Evolutionary conservation across 2,329 filamentous ascomycete genomes (phyloP).

Genomic region (Myriosclerotinia curreyana): DNA sequence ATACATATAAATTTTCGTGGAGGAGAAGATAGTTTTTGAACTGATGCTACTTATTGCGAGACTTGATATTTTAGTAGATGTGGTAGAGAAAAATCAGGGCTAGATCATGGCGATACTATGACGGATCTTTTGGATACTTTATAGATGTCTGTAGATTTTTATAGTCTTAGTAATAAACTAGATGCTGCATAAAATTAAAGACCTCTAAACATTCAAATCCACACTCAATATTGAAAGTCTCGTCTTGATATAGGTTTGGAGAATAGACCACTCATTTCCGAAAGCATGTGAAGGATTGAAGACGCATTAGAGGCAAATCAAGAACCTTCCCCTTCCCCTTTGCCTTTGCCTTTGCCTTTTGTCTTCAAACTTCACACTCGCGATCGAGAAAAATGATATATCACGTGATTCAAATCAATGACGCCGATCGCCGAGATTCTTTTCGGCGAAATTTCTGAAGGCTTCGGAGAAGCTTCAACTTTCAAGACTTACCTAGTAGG

Average conservation of each 20-base stretch:
- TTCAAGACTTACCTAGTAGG: too few species aligned
- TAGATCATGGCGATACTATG: background rate
- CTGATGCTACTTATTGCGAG: background rate
- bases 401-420: conserved; percentile 11
- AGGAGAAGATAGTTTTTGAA: background rate
- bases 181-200: background rate
- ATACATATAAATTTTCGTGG: conserved; percentile 33
- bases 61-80: background rate
- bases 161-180: conserved; percentile 5
- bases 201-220: background rate
- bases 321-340: too few species aligned
- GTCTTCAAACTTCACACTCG: too few species aligned
- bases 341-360: too few species aligned
- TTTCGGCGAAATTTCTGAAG: too few species aligned
- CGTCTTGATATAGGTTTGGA: too few species aligned
- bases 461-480: too few species aligned
- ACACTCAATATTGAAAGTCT: background rate
- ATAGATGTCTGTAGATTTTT: conserved; percentile 12
- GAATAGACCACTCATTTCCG: too few species aligned
- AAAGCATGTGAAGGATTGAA: too few species aligned
- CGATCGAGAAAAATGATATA: too few species aligned
- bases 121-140: conserved; percentile 10
- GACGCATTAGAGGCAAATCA: too few species aligned
- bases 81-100: background rate
- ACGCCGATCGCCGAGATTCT: conserved; percentile 7